A percentile compares a stretch with the other conserved stretches of the same genome.
phyloP scores from a whole-genome alignment of 305 asterid genomes.

The Salvia sclarea region DNA sequence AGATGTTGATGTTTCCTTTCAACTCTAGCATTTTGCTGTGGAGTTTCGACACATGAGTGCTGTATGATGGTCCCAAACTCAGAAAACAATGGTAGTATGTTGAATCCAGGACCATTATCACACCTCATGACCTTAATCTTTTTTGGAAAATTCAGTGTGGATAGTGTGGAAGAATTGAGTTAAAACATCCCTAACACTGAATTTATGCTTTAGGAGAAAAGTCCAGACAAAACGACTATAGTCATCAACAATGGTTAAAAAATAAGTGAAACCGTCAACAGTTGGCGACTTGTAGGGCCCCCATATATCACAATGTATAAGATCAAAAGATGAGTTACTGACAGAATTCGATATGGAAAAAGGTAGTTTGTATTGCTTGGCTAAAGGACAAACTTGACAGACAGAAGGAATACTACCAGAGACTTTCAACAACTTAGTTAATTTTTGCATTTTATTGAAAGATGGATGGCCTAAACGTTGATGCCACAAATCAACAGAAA shows the following conservation, averaged over 20 bases:
- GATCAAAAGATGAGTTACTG: not conserved
- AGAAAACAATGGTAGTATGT: too few relatives aligned
- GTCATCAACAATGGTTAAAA: not conserved
- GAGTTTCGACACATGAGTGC: too few relatives aligned
- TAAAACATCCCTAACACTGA: too few relatives aligned
- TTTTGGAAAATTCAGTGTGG: too few relatives aligned
- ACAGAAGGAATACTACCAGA: not conserved
- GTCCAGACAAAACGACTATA: too few relatives aligned
- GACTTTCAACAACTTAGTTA: not conserved
- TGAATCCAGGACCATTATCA: too few relatives aligned
- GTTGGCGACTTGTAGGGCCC: not conserved
- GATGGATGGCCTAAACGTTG: not conserved
- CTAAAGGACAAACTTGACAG: not conserved
- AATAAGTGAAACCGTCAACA: not conserved
- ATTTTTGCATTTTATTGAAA: not conserved
- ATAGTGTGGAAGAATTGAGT: too few relatives aligned
- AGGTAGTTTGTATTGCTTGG: not conserved
- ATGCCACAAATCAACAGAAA: not conserved
- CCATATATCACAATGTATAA: not conserved
- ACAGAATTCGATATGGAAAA: not conserved
- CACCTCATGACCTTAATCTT: too few relatives aligned
- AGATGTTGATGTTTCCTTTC: too few relatives aligned
- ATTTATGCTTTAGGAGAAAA: too few relatives aligned
- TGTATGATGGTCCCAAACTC: too few relatives aligned
- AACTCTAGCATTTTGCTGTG: too few relatives aligned